These are phyloP conservation scores for Xylaria longipes DNA, from an alignment of 495 filamentous ascomycete genomes.

Conservation along the genomic window DNA sequence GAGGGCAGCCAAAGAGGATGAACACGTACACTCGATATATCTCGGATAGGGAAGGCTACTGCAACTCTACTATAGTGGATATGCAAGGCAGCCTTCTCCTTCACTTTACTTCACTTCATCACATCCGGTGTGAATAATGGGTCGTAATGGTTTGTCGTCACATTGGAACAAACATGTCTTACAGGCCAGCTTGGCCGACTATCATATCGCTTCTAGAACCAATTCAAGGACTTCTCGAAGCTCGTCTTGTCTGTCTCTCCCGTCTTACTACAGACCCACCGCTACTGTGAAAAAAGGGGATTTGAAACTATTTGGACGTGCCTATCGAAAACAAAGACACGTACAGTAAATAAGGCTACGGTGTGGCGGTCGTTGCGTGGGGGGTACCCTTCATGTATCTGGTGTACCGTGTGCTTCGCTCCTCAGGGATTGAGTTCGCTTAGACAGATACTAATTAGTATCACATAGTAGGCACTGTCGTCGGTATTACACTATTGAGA, in stretches of 20 bases:
- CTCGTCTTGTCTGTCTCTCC: slow-evolving; percentile 4
- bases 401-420: not conserved
- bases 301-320: slow-evolving; percentile 3
- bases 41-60: slow-evolving; percentile 16
- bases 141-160: not conserved
- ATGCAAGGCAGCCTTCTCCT: slow-evolving; percentile 16
- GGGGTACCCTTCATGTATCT: not conserved
- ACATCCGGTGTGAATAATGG: slow-evolving; percentile 17
- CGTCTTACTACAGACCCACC: slow-evolving; percentile 21
- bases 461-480: not conserved
- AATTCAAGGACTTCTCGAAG: slow-evolving; percentile 23
- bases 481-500: not conserved
- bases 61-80: not conserved
- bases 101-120: slow-evolving; percentile 1
- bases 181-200: not conserved
- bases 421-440: not conserved
- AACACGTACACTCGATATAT: not conserved
- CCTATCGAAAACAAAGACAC: slow-evolving; percentile 14
- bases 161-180: slow-evolving; percentile 14
- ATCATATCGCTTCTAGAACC: not conserved
- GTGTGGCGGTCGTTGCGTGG: not conserved
- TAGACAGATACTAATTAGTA: not conserved
- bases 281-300: not conserved
- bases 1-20: not conserved
- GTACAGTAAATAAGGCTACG: slow-evolving; percentile 12